Evolutionary conservation across 2,329 filamentous ascomycete species (phyloP).

Genomic region (Chaetomium strumarium): DNA sequence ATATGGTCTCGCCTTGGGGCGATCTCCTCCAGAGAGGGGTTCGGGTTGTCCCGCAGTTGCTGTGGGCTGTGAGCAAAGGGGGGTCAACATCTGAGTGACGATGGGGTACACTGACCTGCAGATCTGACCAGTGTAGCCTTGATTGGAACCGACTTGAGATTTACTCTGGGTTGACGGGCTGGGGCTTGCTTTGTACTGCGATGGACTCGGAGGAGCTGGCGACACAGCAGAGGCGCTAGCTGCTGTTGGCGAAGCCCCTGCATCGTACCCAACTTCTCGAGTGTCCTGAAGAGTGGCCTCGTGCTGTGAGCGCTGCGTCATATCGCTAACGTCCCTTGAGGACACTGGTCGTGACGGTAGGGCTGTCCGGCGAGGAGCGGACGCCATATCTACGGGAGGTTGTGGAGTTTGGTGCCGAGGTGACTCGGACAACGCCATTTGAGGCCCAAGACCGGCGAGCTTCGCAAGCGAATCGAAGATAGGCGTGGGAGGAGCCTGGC

Average conservation of each 20-base stretch:
- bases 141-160: slow-evolving; percentile 1
- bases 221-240: slow-evolving; percentile 13
- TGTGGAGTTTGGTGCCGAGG: slow-evolving; percentile 6
- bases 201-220: slow-evolving; percentile 17
- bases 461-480: neutral
- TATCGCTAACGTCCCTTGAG: slow-evolving; percentile 11
- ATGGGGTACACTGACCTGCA: slow-evolving; percentile 55
- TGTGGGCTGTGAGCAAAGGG: slow-evolving; percentile 37
- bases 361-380: slow-evolving; percentile 23
- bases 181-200: slow-evolving; percentile 7
- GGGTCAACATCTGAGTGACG: neutral
- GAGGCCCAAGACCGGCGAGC: neutral
- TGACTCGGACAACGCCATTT: slow-evolving; percentile 21
- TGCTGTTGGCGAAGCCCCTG: slow-evolving; percentile 11
- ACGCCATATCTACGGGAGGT: slow-evolving; percentile 5
- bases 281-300: slow-evolving; percentile 10
- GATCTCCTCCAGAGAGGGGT: slow-evolving; percentile 94
- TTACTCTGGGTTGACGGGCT: slow-evolving; percentile 11
- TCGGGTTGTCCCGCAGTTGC: slow-evolving; percentile 90
- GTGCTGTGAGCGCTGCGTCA: slow-evolving; percentile 3
- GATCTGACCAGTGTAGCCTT: slow-evolving; percentile 53
- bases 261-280: slow-evolving; percentile 2
- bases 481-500: neutral
- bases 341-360: slow-evolving; percentile 23
- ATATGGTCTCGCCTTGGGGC: slow-evolving; percentile 88